These are phyloP conservation scores for Monosporozyma servazzii DNA, from an alignment of 805 yeast species.

Conservation along the genomic window DNA sequence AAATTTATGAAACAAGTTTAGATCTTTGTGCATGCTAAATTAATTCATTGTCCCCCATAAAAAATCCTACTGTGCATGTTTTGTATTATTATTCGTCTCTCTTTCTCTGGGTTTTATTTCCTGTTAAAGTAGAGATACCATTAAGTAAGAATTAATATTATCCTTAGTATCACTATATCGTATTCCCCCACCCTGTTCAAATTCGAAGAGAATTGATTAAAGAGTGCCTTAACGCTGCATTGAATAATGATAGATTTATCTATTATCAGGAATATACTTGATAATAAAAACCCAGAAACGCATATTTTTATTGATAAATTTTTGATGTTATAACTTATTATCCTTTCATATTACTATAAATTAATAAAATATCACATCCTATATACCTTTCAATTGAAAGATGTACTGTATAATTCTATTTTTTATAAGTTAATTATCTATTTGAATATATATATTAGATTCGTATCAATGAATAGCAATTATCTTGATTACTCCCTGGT, in stretches of 20 bases:
- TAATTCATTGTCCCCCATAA: not conserved
- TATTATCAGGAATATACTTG: too few species aligned
- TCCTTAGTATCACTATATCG: not conserved
- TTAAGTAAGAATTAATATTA: too few species aligned
- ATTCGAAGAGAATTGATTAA: too few species aligned
- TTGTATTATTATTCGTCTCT: not conserved
- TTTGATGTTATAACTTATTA: too few species aligned
- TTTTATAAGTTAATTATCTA: not conserved
- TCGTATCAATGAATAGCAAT: not conserved
- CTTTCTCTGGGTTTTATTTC: not conserved
- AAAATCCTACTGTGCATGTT: not conserved
- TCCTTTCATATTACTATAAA: not conserved
- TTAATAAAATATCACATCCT: not conserved
- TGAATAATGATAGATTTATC: too few species aligned
- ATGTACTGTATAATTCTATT: not conserved
- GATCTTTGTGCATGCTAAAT: slow-evolving; percentile 25
- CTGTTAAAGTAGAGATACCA: too few species aligned
- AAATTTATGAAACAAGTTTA: slow-evolving; percentile 36
- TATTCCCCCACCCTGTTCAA: too few species aligned
- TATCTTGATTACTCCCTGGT: not conserved
- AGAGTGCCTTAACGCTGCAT: too few species aligned
- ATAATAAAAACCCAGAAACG: too few species aligned
- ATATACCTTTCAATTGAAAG: not conserved
- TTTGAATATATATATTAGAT: not conserved
- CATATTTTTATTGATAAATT: too few species aligned